Percentiles rank a stretch among this genome's conserved stretches.
Conservation (phyloP, 768 basidiomycete genomes). For the Lactifluus subvellereus region DNA sequence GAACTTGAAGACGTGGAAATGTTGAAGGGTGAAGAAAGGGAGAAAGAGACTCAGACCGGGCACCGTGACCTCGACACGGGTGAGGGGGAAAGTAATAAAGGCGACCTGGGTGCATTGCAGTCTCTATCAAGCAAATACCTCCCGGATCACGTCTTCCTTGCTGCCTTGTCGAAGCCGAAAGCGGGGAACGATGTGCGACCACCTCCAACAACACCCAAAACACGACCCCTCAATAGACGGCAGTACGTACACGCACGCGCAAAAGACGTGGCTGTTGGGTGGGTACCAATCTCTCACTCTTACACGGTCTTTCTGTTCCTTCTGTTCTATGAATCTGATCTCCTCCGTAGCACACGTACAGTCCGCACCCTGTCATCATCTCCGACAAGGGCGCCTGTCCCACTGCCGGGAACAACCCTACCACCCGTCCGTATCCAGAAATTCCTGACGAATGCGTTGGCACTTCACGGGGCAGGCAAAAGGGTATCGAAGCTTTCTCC, state of each 20-base stretch:
- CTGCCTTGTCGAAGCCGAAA: constrained; percentile 9
- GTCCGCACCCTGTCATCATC: constrained; percentile 21
- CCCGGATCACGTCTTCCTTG: constrained; percentile 22
- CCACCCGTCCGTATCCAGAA: constrained; percentile 16
- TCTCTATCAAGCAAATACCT: constrained; percentile 20
- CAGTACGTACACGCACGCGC: neutral
- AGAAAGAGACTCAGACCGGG: neutral
- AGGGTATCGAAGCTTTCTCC: neutral
- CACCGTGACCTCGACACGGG: neutral
- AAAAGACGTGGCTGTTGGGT: constrained; percentile 24
- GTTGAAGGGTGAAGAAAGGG: constrained; percentile 7
- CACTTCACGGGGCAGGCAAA: neutral
- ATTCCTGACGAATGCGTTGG: constrained; percentile 13
- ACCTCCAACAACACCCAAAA: neutral
- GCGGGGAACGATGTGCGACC: neutral
- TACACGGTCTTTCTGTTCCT: neutral
- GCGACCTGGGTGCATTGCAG: neutral
- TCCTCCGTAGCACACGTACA: constrained; percentile 14
- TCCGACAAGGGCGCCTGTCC: neutral
- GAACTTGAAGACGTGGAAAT: constrained; percentile 1
- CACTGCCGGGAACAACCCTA: constrained; percentile 1
- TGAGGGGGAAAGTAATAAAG: neutral
- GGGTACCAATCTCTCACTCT: constrained; percentile 1
- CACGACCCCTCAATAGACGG: constrained; percentile 8
- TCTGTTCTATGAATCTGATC: constrained; percentile 12